A percentile compares a stretch with the other conserved stretches of the same genome.
These are phyloP conservation scores for Claviceps arundinis DNA, from an alignment of 2,329 filamentous ascomycete genomes.

Conservation along the genomic window DNA sequence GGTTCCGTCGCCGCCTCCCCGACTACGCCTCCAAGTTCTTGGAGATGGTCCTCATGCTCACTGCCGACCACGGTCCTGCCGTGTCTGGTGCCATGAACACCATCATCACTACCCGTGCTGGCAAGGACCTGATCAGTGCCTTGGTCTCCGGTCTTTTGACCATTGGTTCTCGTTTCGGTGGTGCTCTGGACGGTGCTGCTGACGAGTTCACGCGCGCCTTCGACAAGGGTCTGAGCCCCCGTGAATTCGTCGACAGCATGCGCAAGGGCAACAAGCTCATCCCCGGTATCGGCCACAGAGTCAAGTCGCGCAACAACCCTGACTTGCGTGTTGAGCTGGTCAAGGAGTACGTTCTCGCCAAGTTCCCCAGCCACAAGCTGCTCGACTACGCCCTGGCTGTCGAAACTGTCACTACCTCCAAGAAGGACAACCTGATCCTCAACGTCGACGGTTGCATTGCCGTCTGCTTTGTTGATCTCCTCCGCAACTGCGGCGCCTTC, in stretches of 20 bases:
- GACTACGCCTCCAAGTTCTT: conserved; percentile 96
- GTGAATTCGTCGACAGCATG: conserved; percentile 98
- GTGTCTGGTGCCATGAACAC: conserved; percentile 99
- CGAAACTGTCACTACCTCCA: conserved; percentile 94
- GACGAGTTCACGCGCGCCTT: conserved; percentile 98
- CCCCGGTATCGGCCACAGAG: conserved; percentile 95
- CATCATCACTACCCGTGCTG: conserved; percentile 97
- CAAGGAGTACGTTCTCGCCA: conserved; percentile 95
- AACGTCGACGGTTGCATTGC: conserved; percentile 98
- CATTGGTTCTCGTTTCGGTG: conserved; percentile 95
- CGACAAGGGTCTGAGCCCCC: conserved; percentile 93
- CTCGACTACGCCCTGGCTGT: conserved; percentile 98
- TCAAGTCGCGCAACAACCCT: conserved; percentile 99
- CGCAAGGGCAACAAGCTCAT: conserved; percentile 99
- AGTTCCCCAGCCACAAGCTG: conserved; percentile 96
- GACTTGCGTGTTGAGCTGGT: conserved; percentile 98
- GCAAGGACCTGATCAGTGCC: conserved; percentile 94
- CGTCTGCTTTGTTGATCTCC: conserved; percentile 94
- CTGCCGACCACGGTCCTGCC: conserved; percentile 95
- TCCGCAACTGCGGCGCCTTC: conserved; percentile 97
- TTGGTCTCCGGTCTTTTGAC: conserved; percentile 94
- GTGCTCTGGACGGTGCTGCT: conserved; percentile 91
- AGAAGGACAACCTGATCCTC: conserved; percentile 99
- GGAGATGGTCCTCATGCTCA: conserved; percentile 99
- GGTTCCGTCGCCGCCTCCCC: conserved; percentile 97